Base-by-base conservation (phyloP, 352 stramenopile genomes). In the Elongisporangium undulatum region DNA sequence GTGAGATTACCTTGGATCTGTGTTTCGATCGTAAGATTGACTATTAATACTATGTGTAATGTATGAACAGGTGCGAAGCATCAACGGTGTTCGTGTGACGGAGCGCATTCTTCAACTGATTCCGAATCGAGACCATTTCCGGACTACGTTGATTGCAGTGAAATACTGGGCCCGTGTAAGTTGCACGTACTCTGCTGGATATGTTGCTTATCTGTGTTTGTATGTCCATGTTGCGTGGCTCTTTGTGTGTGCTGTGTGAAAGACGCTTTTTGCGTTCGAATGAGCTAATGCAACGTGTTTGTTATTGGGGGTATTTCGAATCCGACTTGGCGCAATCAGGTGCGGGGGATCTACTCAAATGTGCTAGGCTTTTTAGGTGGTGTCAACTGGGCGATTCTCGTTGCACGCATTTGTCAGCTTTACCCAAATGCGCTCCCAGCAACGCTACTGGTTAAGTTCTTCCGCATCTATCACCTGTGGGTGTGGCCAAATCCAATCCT, bases 301-400 rank as follows among this genome's bases (percentile, higher is more conserved):
- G 34, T 45, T 45, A 45, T 45, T 45, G 34, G 34, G n/a, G 34
- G 17, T 45, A 45, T 45, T 10, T 45, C 34, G 12, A 17, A 45
- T 45, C 34, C 12, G 34, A 4, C 34, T 45, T 45, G 34, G 34
- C 34, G 34, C 34, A 10, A 45, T 17, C 54, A 94, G 76, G 69
- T 94, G 45, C 89, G 97, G 23, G 97, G 98, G 29, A 85, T 99
- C 57, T 99, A 99, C 72, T 98, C 91, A n/a, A 99, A 99, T 76
- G 95, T 99, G 29, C 75, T 99, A 22, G 98, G 97, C 16, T 99
- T 99, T 65, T 72, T 99, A 0, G 97, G 98, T 50, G 98, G 98
- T 16, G 92, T 99, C 2, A 99, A 99, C 73, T 99, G 90, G 82
- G 97, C 97, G 23, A 99, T 99, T 56, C 80, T 99, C 19, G 94